Percentiles rank a stretch among this genome's conserved stretches.
These are phyloP conservation scores for Ganoderma lucidum DNA, from an alignment of 1,284 basidiomycete species.

Conservation along the genomic window DNA sequence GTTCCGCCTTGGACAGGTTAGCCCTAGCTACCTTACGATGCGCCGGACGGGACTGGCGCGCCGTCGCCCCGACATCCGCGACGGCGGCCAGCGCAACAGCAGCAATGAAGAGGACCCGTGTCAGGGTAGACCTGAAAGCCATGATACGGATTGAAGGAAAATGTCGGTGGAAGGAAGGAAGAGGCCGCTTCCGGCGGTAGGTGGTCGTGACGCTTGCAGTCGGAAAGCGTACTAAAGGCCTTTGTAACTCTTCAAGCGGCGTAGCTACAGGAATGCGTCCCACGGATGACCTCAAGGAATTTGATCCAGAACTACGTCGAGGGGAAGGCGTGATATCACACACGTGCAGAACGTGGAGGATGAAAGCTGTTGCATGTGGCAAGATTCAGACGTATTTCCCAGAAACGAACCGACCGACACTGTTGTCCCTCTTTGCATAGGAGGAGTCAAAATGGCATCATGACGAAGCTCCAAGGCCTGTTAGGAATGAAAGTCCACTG, in stretches of 20 bases:
- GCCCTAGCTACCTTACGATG: background rate
- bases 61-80: background rate
- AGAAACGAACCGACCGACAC: too few relatives aligned
- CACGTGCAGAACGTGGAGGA: background rate
- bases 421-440: too few relatives aligned
- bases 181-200: background rate
- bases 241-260: background rate
- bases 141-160: too few relatives aligned
- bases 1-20: slow-evolving; percentile 46
- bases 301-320: background rate
- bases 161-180: too few relatives aligned
- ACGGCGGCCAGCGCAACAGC: background rate
- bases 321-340: background rate
- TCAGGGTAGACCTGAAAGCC: too few relatives aligned
- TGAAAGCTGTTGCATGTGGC: background rate
- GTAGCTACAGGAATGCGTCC: background rate
- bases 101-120: too few relatives aligned
- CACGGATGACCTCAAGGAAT: background rate
- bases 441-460: too few relatives aligned
- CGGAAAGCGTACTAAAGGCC: background rate
- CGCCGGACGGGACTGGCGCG: too few relatives aligned
- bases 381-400: too few relatives aligned
- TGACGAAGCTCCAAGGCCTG: too few relatives aligned
- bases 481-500: too few relatives aligned
- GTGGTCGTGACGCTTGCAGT: background rate